Evolutionary conservation across 768 basidiomycete species (phyloP), one percentile per base, ranked within the genome.

Genomic region (Suillus subaureus): DNA sequence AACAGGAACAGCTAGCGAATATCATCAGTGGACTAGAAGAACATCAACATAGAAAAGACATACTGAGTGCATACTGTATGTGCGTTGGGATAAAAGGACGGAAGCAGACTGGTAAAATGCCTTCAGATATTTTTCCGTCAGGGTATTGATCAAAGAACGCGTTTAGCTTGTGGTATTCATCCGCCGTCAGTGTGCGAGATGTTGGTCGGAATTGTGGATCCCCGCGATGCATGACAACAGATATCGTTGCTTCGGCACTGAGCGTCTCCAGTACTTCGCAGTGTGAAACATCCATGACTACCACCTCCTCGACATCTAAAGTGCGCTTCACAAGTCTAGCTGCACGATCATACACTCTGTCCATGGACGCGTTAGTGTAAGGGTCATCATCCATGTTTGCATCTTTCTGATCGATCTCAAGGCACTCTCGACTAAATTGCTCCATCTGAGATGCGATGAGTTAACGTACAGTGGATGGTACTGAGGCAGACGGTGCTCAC

Each of bases 221-320:
- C 1, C 91, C 90, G 62, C 87, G 84, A 75, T 93, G 89, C 76
- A 92, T 83, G 40, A 85, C 86, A 61, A 93, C 85, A 8, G 88
- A 86, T 28, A 92, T 84, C 18, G 82, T 82, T 37, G 87, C 85
- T 73, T 91, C 90, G 15, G 79, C 77, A 35, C 74, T 74, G 47
- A 87, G 82, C 0, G 90, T 85, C 76, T 97, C 94, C 45, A 92
- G 79, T 37, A 95, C 89, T 73, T 98, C 93, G 71, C 92, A 93
- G 67, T 94, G 92, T 23, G 93, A 92, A 47, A 97, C 89, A 75
- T 98, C 96, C 83, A 97, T 88, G 60, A 98, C 91, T 65, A 96
- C 82, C 49, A 94, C 93, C 40, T 94, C 94, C 75, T 97, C 94
- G 12, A 97, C 90, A 73, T 96, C 96, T 47, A 98, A 84, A 0